Base-by-base conservation (phyloP, 1,284 basidiomycete genomes). In the Melampsora abietis-canadensis region DNA sequence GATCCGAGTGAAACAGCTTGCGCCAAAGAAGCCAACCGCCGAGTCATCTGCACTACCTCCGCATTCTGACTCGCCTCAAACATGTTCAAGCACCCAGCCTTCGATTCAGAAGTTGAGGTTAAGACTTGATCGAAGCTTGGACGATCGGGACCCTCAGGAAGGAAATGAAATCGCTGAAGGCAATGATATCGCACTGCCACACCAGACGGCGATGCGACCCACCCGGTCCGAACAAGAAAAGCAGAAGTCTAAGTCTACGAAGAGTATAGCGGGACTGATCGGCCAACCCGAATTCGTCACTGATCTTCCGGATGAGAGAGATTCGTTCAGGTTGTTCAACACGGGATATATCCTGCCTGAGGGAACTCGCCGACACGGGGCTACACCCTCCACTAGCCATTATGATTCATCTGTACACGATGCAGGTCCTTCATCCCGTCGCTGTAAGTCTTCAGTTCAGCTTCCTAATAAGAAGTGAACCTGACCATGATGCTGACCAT, bases 291-390 rank as follows among this genome's bases (percentile, higher is more conserved):
- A 75, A 75, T 75, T 75, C 37, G 57, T 75, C 4, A 63, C 54
- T 24, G 34, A 66, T 24, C 66, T 75, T 40, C 73, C 73, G 4
- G 73, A 64, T 51, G 73, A 75, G 27, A 75, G 61, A 60, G 73
- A 67, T 24, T 75, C 66, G 19, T 67, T 75, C 60, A 75, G 66
- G n/a, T 47, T 75, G 17, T 75, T 75, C 46, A 75, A 75, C 60
- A 75, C 65, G 34, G 73, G 73, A 24, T 75, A 62, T 24, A 75
- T 75, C 31, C 34, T 75, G 31, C 73, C 65, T 8, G 47, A 75
- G 24, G 57, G 73, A 19, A 75, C 73, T 37, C 54, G 66, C 40
- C 54, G 73, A 14, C 65, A 68, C 62, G 30, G 21, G 40, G 46
- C 59, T 19, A 66, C 40, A 66, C 21, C 64, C 47, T 60, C 59